A percentile compares a stretch with the other conserved stretches of the same genome.
Conservation (phyloP, 192 early-diverging fungal genomes). For the Entophlyctis luteolus region DNA sequence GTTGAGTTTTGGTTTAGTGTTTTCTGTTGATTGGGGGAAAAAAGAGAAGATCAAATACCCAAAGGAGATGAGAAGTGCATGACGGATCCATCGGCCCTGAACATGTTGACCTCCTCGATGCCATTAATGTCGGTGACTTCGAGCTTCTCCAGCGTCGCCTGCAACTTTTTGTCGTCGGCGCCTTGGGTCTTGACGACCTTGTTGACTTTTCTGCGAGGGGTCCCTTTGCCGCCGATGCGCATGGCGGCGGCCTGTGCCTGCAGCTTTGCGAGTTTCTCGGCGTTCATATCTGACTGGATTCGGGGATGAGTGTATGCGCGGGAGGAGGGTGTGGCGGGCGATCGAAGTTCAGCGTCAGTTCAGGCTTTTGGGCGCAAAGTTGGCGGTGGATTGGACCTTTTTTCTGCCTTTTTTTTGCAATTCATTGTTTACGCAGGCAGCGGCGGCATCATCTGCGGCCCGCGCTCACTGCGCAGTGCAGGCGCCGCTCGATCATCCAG, state of each 20-base stretch:
- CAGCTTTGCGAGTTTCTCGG: slow-evolving; percentile 91
- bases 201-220: slow-evolving; percentile 83
- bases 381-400: too few species aligned
- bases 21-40: too few species aligned
- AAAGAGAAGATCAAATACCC: slow-evolving; percentile 49
- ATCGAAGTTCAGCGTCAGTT: too few species aligned
- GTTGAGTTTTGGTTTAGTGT: too few species aligned
- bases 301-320: too few species aligned
- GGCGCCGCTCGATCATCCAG: too few species aligned
- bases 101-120: slow-evolving; percentile 99
- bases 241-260: slow-evolving; percentile 61
- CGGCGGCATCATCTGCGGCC: too few species aligned
- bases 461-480: too few species aligned
- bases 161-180: slow-evolving; percentile 93
- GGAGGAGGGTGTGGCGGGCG: too few species aligned
- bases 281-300: slow-evolving; percentile 56
- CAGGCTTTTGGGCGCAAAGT: too few species aligned
- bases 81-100: slow-evolving; percentile 87
- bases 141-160: slow-evolving; percentile 85
- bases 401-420: too few species aligned
- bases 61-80: slow-evolving; percentile 86
- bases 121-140: slow-evolving; percentile 76
- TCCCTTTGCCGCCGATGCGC: slow-evolving; percentile 89
- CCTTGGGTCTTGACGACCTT: slow-evolving; percentile 75
- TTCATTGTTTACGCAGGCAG: too few species aligned